phyloP scores from a whole-genome alignment of 1,284 basidiomycete species.

The Peniophora sp. region DNA sequence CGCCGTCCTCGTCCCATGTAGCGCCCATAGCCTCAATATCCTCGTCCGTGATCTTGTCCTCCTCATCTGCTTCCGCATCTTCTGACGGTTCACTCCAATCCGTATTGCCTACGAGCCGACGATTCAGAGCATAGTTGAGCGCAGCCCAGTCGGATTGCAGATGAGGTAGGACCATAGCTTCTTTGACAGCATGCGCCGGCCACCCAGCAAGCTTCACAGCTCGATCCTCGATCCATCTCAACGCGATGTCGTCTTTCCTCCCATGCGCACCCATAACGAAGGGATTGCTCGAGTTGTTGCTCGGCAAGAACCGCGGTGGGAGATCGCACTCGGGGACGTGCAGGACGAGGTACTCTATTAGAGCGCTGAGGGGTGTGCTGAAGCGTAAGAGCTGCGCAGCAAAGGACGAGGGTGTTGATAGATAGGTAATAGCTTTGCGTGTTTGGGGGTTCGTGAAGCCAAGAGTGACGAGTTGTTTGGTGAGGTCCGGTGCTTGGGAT shows the following conservation, averaged over 20 bases:
- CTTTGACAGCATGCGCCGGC: conserved; percentile 65
- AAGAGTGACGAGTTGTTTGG: conserved; percentile 41
- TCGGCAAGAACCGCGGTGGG: conserved; percentile 54
- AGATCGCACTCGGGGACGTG: conserved; percentile 76
- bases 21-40: conserved; percentile 70
- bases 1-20: conserved; percentile 22
- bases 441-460: conserved; percentile 50
- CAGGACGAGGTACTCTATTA: conserved; percentile 70
- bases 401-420: conserved; percentile 45
- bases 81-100: conserved; percentile 17
- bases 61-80: conserved; percentile 12
- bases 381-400: conserved; percentile 41
- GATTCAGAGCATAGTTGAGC: conserved; percentile 43
- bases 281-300: conserved; percentile 58
- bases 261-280: conserved; percentile 59
- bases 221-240: conserved; percentile 78
- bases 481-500: conserved; percentile 31
- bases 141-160: conserved; percentile 39
- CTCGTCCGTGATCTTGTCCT: conserved; percentile 38
- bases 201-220: conserved; percentile 82
- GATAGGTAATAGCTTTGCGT: conserved; percentile 38
- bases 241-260: conserved; percentile 57
- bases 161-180: conserved; percentile 32
- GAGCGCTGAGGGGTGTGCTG: conserved; percentile 52
- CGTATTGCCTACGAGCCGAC: conserved; percentile 33